Conservation (phyloP, 176 grass and related monocot species). For the Aechmea fasciata region DNA sequence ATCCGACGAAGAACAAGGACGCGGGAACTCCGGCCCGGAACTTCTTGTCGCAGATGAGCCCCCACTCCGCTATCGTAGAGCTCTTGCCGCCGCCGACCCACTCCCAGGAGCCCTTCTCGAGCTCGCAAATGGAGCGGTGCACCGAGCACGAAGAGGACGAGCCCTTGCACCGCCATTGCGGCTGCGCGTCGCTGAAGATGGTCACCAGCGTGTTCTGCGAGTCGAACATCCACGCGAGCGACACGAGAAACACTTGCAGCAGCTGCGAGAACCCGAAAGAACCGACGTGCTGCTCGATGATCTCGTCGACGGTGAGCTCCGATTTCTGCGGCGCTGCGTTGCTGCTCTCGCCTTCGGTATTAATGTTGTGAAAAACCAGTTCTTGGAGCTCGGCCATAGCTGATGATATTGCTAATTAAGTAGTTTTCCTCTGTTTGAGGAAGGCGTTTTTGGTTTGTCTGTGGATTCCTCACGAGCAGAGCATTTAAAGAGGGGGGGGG, state of each 20-base stretch:
- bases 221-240: slow-evolving; percentile 40
- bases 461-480: too few species aligned
- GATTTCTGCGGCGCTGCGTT: slow-evolving; percentile 8
- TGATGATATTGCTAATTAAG: too few species aligned
- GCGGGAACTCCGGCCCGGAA: slow-evolving; percentile 42
- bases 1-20: slow-evolving; percentile 43
- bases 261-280: slow-evolving; percentile 35
- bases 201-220: slow-evolving; percentile 38
- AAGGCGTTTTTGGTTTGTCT: too few species aligned
- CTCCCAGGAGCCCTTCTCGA: slow-evolving; percentile 32
- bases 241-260: slow-evolving; percentile 39
- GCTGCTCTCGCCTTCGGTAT: not conserved
- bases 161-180: slow-evolving; percentile 31
- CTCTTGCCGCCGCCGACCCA: slow-evolving; percentile 35
- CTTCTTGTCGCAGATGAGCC: slow-evolving; percentile 36
- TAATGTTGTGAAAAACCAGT: slow-evolving; percentile 8
- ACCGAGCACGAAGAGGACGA: not conserved
- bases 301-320: slow-evolving; percentile 35
- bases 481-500: too few species aligned
- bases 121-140: slow-evolving; percentile 20
- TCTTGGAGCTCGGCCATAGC: slow-evolving; percentile 30
- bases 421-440: too few species aligned
- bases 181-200: slow-evolving; percentile 38
- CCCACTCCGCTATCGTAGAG: slow-evolving; percentile 48
- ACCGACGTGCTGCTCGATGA: slow-evolving; percentile 39